A percentile compares a stretch with the other conserved stretches of the same genome.
These are phyloP conservation scores for Yamadazyma sp. DNA, from an alignment of 805 yeast genomes.

Conservation along the genomic window DNA sequence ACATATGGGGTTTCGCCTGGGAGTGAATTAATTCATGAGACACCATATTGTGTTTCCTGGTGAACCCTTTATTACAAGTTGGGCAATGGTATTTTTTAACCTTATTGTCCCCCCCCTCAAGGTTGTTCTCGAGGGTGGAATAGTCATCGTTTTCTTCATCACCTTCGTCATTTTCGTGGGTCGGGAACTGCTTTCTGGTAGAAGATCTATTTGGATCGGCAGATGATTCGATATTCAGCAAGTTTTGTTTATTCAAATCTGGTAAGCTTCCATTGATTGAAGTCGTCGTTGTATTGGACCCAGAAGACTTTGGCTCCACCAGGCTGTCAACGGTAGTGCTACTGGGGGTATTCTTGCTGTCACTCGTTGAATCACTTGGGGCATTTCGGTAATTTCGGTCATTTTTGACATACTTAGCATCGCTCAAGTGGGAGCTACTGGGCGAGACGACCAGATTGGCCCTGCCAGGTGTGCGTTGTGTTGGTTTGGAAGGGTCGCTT, in stretches of 20 bases:
- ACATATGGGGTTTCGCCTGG: slow-evolving; percentile 59
- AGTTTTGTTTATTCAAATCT: background rate
- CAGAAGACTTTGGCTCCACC: background rate
- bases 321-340: background rate
- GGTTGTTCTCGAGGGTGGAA: slow-evolving; percentile 2
- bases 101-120: background rate
- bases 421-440: background rate
- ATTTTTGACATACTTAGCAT: background rate
- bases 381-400: too few relatives aligned
- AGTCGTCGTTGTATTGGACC: background rate
- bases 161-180: slow-evolving; percentile 2
- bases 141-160: slow-evolving; percentile 3
- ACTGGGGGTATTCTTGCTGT: slow-evolving; percentile 1
- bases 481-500: background rate
- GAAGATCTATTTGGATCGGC: too few relatives aligned
- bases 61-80: slow-evolving; percentile 62
- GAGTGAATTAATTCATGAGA: slow-evolving; percentile 72
- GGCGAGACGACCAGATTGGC: background rate
- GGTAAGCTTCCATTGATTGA: background rate
- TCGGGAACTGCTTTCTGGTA: too few relatives aligned
- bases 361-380: background rate
- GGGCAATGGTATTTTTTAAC: slow-evolving; percentile 41
- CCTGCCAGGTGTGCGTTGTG: too few relatives aligned
- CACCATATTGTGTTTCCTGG: slow-evolving; percentile 72
- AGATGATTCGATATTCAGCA: too few relatives aligned